Conservation (phyloP, 164 flowering plant genomes). For the Vitis rotundifolia region DNA sequence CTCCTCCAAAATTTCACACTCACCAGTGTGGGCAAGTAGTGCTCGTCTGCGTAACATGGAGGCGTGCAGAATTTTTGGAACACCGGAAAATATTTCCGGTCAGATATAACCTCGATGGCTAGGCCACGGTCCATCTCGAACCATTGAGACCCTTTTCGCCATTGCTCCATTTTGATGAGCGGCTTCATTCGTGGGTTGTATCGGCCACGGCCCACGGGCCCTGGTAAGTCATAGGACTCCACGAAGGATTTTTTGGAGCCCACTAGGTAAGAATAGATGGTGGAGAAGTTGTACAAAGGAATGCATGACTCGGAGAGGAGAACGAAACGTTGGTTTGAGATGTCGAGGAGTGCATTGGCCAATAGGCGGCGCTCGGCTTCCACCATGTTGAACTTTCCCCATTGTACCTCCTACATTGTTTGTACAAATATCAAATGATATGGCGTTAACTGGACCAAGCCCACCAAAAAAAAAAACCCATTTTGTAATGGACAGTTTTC, state of each 20-base stretch:
- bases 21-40: slow-evolving; percentile 33
- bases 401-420: slow-evolving; percentile 24
- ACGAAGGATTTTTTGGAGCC: slow-evolving; percentile 20
- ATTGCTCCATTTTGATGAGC: slow-evolving; percentile 9
- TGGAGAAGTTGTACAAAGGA: slow-evolving; percentile 40
- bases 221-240: slow-evolving; percentile 23
- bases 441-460: too few species aligned
- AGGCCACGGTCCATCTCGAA: slow-evolving; percentile 32
- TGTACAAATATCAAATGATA: too few species aligned
- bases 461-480: too few species aligned
- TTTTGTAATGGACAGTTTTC: too few species aligned
- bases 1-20: slow-evolving; percentile 10
- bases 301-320: slow-evolving; percentile 46
- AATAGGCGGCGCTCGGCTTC: slow-evolving; percentile 38
- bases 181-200: slow-evolving; percentile 28
- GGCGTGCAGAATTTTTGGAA: slow-evolving; percentile 21
- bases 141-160: slow-evolving; percentile 47
- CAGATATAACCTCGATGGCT: slow-evolving; percentile 24
- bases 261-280: slow-evolving; percentile 31
- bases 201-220: slow-evolving; percentile 28
- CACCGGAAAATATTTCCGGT: slow-evolving; percentile 14
- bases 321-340: slow-evolving; percentile 38
- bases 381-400: slow-evolving; percentile 36
- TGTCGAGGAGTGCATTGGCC: slow-evolving; percentile 39
- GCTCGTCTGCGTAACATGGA: slow-evolving; percentile 30